Percentiles rank a stretch among this genome's conserved stretches.
phyloP scores from a whole-genome alignment of 306 rosid species.

The Elaeagnus macrophylla region DNA sequence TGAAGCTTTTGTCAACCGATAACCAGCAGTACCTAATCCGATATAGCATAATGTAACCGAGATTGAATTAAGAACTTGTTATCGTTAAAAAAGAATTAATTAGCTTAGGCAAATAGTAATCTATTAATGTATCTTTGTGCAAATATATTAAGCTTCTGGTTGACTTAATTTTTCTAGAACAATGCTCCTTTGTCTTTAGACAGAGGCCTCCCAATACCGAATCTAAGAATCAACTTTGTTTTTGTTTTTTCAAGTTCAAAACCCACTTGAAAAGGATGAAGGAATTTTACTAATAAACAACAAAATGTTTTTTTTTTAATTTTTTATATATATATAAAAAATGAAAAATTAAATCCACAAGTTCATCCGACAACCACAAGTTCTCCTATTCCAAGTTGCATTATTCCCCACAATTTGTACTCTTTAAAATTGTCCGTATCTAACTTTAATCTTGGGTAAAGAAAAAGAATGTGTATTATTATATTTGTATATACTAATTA shows the following conservation, averaged over 20 bases:
- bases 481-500: neutral
- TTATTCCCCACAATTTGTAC: constrained; percentile 28
- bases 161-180: constrained; percentile 18
- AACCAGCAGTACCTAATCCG: too few relatives aligned
- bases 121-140: neutral
- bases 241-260: neutral
- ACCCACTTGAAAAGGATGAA: neutral
- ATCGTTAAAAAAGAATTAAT: too few relatives aligned
- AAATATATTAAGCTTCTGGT: constrained; percentile 4
- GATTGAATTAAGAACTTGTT: too few relatives aligned
- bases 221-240: constrained; percentile 16
- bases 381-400: constrained; percentile 23
- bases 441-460: constrained; percentile 9
- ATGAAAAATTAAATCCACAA: neutral
- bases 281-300: neutral
- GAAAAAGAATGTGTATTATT: neutral
- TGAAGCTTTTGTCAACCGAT: too few relatives aligned
- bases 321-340: too few relatives aligned
- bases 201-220: constrained; percentile 31
- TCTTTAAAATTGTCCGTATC: constrained; percentile 17
- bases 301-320: neutral
- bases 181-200: constrained; percentile 14
- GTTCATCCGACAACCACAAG: constrained; percentile 28
- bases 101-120: neutral
- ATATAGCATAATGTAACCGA: too few relatives aligned